Conservation (phyloP, 495 filamentous ascomycete genomes). For the Penicillium antarcticum region DNA sequence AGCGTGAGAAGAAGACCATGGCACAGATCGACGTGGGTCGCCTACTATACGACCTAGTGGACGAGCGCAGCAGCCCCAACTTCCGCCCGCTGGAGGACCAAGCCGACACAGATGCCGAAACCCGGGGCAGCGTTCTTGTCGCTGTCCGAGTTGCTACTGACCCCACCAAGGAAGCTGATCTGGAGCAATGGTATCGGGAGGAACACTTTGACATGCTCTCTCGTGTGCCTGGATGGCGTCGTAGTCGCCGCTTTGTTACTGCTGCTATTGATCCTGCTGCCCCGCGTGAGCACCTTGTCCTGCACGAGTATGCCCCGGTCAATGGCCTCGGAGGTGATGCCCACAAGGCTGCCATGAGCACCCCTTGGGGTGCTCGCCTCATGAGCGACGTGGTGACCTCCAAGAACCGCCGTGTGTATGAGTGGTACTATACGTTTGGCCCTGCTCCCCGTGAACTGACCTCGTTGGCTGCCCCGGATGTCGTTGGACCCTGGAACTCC, state of each 20-base stretch:
- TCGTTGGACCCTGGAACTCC: conserved; percentile 45
- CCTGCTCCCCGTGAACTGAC: conserved; percentile 65
- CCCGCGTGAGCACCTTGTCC: conserved; percentile 53
- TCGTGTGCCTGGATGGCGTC: conserved; percentile 72
- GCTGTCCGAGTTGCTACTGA: conserved; percentile 56
- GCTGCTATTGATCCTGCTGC: conserved; percentile 49
- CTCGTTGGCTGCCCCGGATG: conserved; percentile 35
- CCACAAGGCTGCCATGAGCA: conserved; percentile 57
- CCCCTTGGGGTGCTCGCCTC: conserved; percentile 54
- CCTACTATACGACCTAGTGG: conserved; percentile 62
- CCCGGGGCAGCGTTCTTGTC: conserved; percentile 56
- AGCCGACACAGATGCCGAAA: conserved; percentile 53
- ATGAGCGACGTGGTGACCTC: conserved; percentile 52
- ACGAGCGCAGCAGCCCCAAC: conserved; percentile 45
- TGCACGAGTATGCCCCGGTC: conserved; percentile 66
- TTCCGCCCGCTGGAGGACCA: conserved; percentile 56
- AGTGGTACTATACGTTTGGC: conserved; percentile 76
- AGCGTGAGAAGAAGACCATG: conserved; percentile 73
- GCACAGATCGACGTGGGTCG: conserved; percentile 69
- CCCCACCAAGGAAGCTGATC: conserved; percentile 50
- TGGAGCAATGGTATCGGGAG: conserved; percentile 65
- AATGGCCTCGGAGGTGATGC: conserved; percentile 64
- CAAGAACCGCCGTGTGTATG: conserved; percentile 56
- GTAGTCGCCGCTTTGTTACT: conserved; percentile 62
- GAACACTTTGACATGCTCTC: conserved; percentile 70